phyloP scores from a whole-genome alignment of 1,139 yeast genomes.

The Yamadazyma dushanensis region DNA sequence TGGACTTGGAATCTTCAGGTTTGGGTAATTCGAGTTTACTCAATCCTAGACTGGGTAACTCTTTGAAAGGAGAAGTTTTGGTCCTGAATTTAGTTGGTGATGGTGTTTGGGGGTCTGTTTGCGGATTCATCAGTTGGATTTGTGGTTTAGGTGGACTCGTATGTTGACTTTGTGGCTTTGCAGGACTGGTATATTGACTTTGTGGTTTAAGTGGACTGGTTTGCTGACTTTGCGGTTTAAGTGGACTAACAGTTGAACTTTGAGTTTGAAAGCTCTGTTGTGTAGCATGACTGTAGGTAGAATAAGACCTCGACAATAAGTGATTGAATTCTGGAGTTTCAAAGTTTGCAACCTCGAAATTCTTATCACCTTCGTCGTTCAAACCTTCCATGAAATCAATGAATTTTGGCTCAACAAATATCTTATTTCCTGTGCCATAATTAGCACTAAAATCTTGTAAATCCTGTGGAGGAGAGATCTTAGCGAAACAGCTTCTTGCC shows the following conservation, averaged over 20 bases:
- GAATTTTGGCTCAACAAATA: slow-evolving; percentile 54
- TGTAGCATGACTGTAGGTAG: slow-evolving; percentile 25
- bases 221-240: no score
- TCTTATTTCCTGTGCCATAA: slow-evolving; percentile 67
- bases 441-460: slow-evolving; percentile 53
- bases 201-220: not conserved
- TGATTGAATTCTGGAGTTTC: slow-evolving; percentile 37
- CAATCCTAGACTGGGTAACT: slow-evolving; percentile 2
- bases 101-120: slow-evolving; percentile 4
- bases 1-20: slow-evolving; percentile 21
- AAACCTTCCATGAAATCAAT: slow-evolving; percentile 42
- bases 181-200: not conserved
- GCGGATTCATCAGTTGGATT: not conserved
- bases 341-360: slow-evolving; percentile 29
- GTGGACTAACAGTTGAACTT: not conserved
- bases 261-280: slow-evolving; percentile 8
- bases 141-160: not conserved
- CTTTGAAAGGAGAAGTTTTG: slow-evolving; percentile 1
- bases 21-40: slow-evolving; percentile 12
- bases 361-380: slow-evolving; percentile 26
- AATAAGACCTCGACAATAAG: slow-evolving; percentile 35
- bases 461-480: slow-evolving; percentile 64
- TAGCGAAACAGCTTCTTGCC: slow-evolving; percentile 67
- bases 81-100: slow-evolving; percentile 2
- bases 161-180: no score